Conservation (phyloP, 148 eudicot species). For the Tetragonia tetragonoides region DNA sequence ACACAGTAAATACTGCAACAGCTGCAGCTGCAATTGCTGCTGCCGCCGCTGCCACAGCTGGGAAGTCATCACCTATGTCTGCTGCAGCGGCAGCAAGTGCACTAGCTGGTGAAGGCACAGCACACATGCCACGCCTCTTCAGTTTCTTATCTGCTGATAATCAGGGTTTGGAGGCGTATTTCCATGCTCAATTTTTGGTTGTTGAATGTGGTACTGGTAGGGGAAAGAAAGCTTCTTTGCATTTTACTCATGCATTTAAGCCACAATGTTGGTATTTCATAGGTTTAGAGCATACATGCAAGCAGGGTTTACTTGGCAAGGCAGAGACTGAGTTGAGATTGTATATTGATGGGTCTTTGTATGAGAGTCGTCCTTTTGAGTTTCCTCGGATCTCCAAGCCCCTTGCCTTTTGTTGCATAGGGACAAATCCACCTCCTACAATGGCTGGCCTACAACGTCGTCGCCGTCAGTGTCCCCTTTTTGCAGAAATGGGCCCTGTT, state of each 20-base stretch:
- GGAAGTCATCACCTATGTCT: constrained; percentile 94
- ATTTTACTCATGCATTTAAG: constrained; percentile 98
- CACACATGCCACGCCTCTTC: constrained; percentile 95
- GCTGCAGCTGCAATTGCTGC: constrained; percentile 99
- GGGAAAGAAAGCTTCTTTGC: constrained; percentile 93
- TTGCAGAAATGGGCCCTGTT: constrained; percentile 99
- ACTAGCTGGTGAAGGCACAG: constrained; percentile 98
- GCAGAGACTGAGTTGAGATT: constrained; percentile 88
- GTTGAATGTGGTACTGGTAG: constrained; percentile 89
- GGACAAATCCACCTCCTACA: constrained; percentile 96
- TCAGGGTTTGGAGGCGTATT: constrained; percentile 97
- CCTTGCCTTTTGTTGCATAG: constrained; percentile 95
- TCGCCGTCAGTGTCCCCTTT: constrained; percentile 96
- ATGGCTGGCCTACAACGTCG: constrained; percentile 99
- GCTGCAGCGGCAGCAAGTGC: constrained; percentile 99
- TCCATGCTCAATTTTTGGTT: constrained; percentile 98
- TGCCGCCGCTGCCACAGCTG: constrained; percentile 94
- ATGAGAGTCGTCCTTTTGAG: constrained; percentile 90
- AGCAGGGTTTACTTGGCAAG: constrained; percentile 90
- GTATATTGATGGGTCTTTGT: constrained; percentile 89
- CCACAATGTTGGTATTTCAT: constrained; percentile 98
- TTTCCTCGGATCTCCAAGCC: constrained; percentile 92
- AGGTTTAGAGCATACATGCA: constrained; percentile 92
- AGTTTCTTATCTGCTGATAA: constrained; percentile 96
- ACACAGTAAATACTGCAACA: constrained; percentile 90